Evolutionary conservation across 2,329 filamentous ascomycete genomes (phyloP), one percentile per base, ranked within the genome.

Genomic region (Penicillium sp.): DNA sequence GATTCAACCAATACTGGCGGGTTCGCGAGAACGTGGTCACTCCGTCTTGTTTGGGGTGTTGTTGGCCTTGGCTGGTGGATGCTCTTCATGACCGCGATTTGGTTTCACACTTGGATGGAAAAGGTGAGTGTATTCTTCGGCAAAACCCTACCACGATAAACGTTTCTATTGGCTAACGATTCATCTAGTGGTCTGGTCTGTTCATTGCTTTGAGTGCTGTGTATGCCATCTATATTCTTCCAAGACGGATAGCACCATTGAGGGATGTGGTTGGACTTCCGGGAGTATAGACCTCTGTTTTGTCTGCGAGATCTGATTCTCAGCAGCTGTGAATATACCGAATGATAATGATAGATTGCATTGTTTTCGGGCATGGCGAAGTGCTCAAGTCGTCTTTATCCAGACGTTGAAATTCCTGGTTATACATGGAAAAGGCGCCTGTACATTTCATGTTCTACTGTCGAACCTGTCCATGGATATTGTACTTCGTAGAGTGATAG

Each of bases 21-120:
- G 77, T 82, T 9, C 77, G 77, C 66, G 79, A 85, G 81, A 78
- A 89, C 63, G 83, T 87, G 61, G 76, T 77, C 68, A 65, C 78
- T 66, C 61, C 83, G 72, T 72, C 76, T 80, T 57, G 74, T 77
- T 6, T 75, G 82, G 25, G 82, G 70, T 0, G 85, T 97, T 27
- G 83, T 89, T 19, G 86, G 76, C 0, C 68, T 97, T 70, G 91
- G 88, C 70, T 84, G 88, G 79, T 97, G 94, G 91, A 99, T 99
- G 94, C 76, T 99, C 72, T 81, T 97, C 60, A 99, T 99, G 94
- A 99, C 94, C 41, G 93, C 93, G 3, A 93, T 96, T 39, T 99
- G 93, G 81, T 99, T 99, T 70, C 94, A 99, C 75, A 99, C 94
- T 0, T 97, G 93, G 93, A 88, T 96, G 68, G 94, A 99, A 79